Percentiles rank a stretch among this genome's conserved stretches.
Conservation (phyloP, 495 filamentous ascomycete genomes). For the Haplographium delicatum region DNA sequence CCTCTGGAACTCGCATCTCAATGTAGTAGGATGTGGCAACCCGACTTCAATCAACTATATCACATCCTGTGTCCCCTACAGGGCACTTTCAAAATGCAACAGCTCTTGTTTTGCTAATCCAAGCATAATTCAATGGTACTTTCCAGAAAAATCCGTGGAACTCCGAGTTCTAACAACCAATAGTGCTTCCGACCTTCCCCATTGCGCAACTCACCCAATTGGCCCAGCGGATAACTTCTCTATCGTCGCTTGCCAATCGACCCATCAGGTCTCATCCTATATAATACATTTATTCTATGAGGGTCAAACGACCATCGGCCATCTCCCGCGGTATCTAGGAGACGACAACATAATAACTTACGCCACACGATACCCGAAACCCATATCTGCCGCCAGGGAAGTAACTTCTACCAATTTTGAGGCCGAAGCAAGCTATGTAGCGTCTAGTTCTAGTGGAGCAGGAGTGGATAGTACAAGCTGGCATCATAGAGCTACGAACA, state of each 20-base stretch:
- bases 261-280: background rate
- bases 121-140: slow-evolving; percentile 11
- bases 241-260: slow-evolving; percentile 4
- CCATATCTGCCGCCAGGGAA: no score
- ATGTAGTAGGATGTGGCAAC: slow-evolving; percentile 6
- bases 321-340: slow-evolving; percentile 9
- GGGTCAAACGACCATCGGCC: slow-evolving; percentile 5
- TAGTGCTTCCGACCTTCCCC: slow-evolving; percentile 6
- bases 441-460: no score
- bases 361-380: background rate
- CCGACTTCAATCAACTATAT: slow-evolving; percentile 3
- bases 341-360: slow-evolving; percentile 7
- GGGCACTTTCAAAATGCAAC: background rate
- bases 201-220: slow-evolving; percentile 1
- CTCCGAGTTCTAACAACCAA: background rate
- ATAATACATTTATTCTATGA: background rate
- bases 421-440: no score
- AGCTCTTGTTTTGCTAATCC: slow-evolving; percentile 9
- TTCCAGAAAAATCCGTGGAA: background rate
- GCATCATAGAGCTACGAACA: background rate
- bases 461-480: background rate
- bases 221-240: slow-evolving; percentile 4
- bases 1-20: slow-evolving; percentile 10
- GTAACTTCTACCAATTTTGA: no score
- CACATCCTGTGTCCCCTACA: slow-evolving; percentile 11